phyloP scores from a whole-genome alignment of 495 filamentous ascomycete species.

The Staphylotrichum tortipilum region DNA sequence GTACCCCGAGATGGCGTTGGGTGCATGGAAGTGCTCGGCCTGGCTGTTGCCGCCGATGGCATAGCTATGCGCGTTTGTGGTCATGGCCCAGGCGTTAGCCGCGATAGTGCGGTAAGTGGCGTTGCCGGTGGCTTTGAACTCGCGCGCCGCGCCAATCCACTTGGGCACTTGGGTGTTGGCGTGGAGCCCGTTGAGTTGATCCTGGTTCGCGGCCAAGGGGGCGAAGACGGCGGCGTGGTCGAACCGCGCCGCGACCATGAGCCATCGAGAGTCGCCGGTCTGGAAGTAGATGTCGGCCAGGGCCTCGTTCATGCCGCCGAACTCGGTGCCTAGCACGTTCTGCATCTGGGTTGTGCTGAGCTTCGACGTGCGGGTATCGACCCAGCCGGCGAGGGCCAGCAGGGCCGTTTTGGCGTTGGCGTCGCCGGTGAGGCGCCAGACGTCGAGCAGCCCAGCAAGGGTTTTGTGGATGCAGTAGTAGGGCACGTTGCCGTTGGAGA shows the following conservation, averaged over 20 bases:
- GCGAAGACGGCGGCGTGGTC: conserved; percentile 30
- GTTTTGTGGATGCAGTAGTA: conserved; percentile 21
- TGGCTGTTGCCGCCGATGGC: conserved; percentile 36
- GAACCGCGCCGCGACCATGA: conserved; percentile 28
- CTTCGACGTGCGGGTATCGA: conserved; percentile 25
- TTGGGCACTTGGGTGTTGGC: conserved; percentile 36
- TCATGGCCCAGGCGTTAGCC: conserved; percentile 29
- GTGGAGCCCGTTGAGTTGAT: conserved; percentile 30
- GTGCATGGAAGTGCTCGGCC: conserved; percentile 29
- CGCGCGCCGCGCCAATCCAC: conserved; percentile 28
- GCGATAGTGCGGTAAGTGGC: conserved; percentile 27
- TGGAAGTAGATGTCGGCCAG: conserved; percentile 26
- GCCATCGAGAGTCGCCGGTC: conserved; percentile 26
- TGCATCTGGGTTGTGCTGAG: conserved; percentile 30
- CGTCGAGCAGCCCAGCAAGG: conserved; percentile 23
- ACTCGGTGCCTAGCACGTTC: conserved; percentile 28
- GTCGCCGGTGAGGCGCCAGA: conserved; percentile 28
- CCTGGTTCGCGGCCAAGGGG: conserved; percentile 24
- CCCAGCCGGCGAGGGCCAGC: conserved; percentile 28
- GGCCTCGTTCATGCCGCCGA: conserved; percentile 34
- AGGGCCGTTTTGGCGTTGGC: conserved; percentile 21
- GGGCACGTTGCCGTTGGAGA: conserved; percentile 14
- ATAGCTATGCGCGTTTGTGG: conserved; percentile 26
- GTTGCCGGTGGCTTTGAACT: conserved; percentile 27
- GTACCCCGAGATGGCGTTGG: conserved; percentile 27